A percentile compares a stretch with the other conserved stretches of the same genome.
phyloP scores from a whole-genome alignment of 1,284 basidiomycete genomes.

The Peniophora sp. region DNA sequence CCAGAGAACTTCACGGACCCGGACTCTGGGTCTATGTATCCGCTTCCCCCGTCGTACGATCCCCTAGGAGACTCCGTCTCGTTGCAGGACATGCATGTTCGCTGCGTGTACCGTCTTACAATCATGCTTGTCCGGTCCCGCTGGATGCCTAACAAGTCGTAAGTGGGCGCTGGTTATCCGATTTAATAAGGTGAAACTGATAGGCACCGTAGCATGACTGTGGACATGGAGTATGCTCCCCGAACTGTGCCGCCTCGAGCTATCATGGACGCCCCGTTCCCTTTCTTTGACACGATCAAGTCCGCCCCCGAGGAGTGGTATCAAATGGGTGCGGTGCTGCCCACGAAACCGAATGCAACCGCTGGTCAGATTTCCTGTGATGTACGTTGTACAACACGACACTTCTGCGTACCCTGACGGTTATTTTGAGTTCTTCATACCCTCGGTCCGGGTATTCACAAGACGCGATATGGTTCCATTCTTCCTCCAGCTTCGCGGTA shows the following conservation, averaged over 20 bases:
- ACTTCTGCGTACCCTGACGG: too few relatives aligned
- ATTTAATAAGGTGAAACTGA: too few relatives aligned
- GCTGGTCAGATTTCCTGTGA: slow-evolving; percentile 34
- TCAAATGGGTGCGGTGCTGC: slow-evolving; percentile 37
- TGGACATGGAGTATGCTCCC: slow-evolving; percentile 32
- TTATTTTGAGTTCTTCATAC: slow-evolving; percentile 36
- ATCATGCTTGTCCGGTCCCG: background rate
- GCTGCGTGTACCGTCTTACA: slow-evolving; percentile 1
- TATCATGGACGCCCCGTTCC: slow-evolving; percentile 17
- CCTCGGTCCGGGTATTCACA: slow-evolving; percentile 43
- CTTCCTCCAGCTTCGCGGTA: slow-evolving; percentile 50
- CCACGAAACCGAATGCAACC: slow-evolving; percentile 21
- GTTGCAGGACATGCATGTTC: slow-evolving; percentile 8
- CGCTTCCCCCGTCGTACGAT: slow-evolving; percentile 16
- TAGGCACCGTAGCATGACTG: too few relatives aligned
- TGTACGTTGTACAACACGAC: slow-evolving; percentile 26
- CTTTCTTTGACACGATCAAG: slow-evolving; percentile 43
- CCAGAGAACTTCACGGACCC: slow-evolving; percentile 36
- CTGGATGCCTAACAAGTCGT: background rate
- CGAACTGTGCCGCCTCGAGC: slow-evolving; percentile 44
- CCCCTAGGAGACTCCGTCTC: slow-evolving; percentile 16
- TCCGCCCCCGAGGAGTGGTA: slow-evolving; percentile 55
- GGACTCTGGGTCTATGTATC: slow-evolving; percentile 10
- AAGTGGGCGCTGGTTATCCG: too few relatives aligned
- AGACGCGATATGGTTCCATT: slow-evolving; percentile 49